Conservation (phyloP, 495 filamentous ascomycete species). For the Neurospora tetraspora region DNA sequence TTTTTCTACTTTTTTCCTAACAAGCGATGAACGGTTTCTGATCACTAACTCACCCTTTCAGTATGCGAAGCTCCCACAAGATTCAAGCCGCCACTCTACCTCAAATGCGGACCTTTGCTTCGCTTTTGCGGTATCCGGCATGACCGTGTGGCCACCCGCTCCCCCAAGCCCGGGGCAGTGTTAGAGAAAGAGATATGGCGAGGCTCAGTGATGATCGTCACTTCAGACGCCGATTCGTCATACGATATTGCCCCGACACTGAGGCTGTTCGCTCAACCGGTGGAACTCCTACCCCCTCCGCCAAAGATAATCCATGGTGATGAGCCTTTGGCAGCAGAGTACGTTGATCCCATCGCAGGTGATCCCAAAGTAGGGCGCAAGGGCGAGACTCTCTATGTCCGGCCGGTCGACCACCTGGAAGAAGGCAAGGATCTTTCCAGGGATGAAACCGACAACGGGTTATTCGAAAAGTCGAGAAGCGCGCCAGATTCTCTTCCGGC, state of each 20-base stretch:
- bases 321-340: conserved; percentile 61
- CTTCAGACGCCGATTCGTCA: conserved; percentile 66
- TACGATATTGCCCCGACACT: conserved; percentile 71
- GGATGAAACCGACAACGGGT: conserved; percentile 67
- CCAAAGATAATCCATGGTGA: conserved; percentile 57
- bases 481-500: conserved; percentile 25
- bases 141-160: conserved; percentile 31
- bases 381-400: conserved; percentile 72
- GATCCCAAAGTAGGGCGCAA: conserved; percentile 72
- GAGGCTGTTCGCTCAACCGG: conserved; percentile 75
- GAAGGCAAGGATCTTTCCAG: conserved; percentile 63
- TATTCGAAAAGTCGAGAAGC: conserved; percentile 53
- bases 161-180: conserved; percentile 23
- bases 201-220: conserved; percentile 90
- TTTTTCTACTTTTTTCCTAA: neutral
- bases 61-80: conserved; percentile 42
- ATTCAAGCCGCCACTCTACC: conserved; percentile 73
- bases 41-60: conserved; percentile 3
- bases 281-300: conserved; percentile 76
- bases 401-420: conserved; percentile 71
- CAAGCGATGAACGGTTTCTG: neutral
- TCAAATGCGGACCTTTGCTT: conserved; percentile 83
- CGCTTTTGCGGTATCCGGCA: conserved; percentile 75
- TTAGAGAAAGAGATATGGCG: conserved; percentile 73
- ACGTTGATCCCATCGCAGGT: conserved; percentile 82